These are phyloP conservation scores for Candida nitratophila DNA, from an alignment of 805 yeast species.

Conservation along the genomic window DNA sequence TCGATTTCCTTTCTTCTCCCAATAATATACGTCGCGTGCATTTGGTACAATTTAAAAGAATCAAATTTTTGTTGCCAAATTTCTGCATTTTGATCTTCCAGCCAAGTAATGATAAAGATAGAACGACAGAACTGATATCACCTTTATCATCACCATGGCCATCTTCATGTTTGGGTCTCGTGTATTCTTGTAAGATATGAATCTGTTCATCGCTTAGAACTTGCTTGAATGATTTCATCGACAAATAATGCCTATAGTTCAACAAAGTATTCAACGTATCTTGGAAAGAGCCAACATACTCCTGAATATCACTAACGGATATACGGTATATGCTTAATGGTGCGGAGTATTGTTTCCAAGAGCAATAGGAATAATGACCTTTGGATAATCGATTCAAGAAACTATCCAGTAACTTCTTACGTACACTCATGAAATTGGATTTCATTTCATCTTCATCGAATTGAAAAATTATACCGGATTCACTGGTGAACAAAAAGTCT, in stretches of 20 bases:
- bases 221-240: conserved; percentile 9
- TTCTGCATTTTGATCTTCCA: conserved; percentile 28
- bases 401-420: conserved; percentile 18
- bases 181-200: conserved; percentile 6
- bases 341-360: conserved; percentile 12
- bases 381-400: conserved; percentile 16
- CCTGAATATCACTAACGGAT: conserved; percentile 22
- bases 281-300: conserved; percentile 14
- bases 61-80: conserved; percentile 17
- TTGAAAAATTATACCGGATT: background rate
- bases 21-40: conserved; percentile 30
- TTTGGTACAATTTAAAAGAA: conserved; percentile 24
- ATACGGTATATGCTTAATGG: conserved; percentile 9
- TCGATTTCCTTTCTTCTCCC: conserved; percentile 6
- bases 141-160: too few relatives aligned
- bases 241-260: conserved; percentile 7
- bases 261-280: conserved; percentile 10
- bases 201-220: conserved; percentile 3
- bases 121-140: conserved; percentile 1
- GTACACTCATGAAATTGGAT: conserved; percentile 7
- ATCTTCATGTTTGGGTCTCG: too few relatives aligned
- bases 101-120: conserved; percentile 19
- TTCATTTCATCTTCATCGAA: conserved; percentile 16
- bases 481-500: background rate
- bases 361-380: conserved; percentile 23